Evolutionary conservation across 306 rosid genomes (phyloP).

Genomic region (Trifolium dubium): DNA sequence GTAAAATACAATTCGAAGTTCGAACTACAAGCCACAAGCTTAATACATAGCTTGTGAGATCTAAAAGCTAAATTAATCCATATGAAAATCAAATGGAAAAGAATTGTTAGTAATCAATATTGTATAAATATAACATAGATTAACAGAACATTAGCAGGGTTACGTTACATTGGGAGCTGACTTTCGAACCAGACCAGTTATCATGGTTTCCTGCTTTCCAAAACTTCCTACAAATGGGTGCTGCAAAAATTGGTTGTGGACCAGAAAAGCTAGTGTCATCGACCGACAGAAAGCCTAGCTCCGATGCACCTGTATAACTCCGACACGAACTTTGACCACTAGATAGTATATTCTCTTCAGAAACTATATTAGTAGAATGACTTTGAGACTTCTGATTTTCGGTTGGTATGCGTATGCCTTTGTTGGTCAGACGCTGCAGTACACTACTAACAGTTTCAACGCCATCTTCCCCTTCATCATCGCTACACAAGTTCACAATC

Average conservation of each 20-base stretch:
- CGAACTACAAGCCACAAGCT: constrained; percentile 1
- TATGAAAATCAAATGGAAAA: constrained; percentile 8
- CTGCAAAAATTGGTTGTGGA: constrained; percentile 44
- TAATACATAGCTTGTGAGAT: background rate
- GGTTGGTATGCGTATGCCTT: constrained; percentile 28
- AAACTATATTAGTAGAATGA: constrained; percentile 39
- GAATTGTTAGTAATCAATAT: background rate
- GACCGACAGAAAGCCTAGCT: constrained; percentile 51
- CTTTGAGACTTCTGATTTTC: constrained; percentile 35
- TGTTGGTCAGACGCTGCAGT: constrained; percentile 33
- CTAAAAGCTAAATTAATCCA: background rate
- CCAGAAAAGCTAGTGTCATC: constrained; percentile 54
- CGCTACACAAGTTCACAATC: constrained; percentile 65
- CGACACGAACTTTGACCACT: constrained; percentile 55
- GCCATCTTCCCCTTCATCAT: constrained; percentile 56
- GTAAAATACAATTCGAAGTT: constrained; percentile 1
- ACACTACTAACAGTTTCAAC: constrained; percentile 36
- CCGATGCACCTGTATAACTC: constrained; percentile 55
- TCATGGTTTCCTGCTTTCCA: constrained; percentile 83
- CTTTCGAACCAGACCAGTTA: constrained; percentile 49
- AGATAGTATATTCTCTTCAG: constrained; percentile 51
- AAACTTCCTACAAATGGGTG: constrained; percentile 66
- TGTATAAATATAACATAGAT: constrained; percentile 7
- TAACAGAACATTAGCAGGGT: constrained; percentile 16
- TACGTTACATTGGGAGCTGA: constrained; percentile 55